Evolutionary conservation across 2,329 filamentous ascomycete genomes (phyloP).

Genomic region (Rhynchosporium agropyri): DNA sequence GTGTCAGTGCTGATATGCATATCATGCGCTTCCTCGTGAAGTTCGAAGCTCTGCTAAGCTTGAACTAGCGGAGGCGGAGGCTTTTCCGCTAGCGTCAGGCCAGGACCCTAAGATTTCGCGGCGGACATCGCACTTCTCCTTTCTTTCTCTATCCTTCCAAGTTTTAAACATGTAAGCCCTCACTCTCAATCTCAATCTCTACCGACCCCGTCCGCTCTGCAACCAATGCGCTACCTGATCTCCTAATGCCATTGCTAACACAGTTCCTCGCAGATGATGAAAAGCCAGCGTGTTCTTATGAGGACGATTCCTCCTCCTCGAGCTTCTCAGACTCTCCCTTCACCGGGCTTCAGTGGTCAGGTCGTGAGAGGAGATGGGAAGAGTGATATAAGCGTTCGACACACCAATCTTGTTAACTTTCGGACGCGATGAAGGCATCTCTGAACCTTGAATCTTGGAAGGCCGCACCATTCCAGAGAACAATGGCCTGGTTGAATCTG

Average conservation of each 20-base stretch:
- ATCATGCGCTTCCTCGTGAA: neutral
- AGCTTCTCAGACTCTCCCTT: constrained; percentile 80
- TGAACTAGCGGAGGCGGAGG: constrained; percentile 30
- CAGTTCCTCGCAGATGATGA: constrained; percentile 82
- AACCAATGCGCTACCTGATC: neutral
- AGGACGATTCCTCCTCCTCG: constrained; percentile 68
- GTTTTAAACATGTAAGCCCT: constrained; percentile 91
- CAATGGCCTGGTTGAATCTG: constrained; percentile 3
- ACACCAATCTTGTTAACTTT: constrained; percentile 93
- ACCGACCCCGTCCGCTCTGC: too few species aligned
- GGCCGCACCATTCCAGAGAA: constrained; percentile 32
- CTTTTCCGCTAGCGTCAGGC: constrained; percentile 23
- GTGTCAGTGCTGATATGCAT: neutral
- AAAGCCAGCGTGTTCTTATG: constrained; percentile 97
- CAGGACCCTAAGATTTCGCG: constrained; percentile 31
- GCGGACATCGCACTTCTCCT: constrained; percentile 41
- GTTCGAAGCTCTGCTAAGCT: constrained; percentile 30
- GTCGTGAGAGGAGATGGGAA: constrained; percentile 65
- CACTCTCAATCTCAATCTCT: constrained; percentile 19
- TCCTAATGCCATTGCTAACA: constrained; percentile 40
- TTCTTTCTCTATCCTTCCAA: constrained; percentile 91
- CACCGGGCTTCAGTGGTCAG: constrained; percentile 87
- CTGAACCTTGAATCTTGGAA: constrained; percentile 72
- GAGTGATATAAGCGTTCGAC: constrained; percentile 99
- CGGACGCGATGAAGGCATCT: constrained; percentile 98